A percentile compares a stretch with the other conserved stretches of the same genome.
Evolutionary conservation across 305 asterid genomes (phyloP).

Genomic region (Solanum chacoense): DNA sequence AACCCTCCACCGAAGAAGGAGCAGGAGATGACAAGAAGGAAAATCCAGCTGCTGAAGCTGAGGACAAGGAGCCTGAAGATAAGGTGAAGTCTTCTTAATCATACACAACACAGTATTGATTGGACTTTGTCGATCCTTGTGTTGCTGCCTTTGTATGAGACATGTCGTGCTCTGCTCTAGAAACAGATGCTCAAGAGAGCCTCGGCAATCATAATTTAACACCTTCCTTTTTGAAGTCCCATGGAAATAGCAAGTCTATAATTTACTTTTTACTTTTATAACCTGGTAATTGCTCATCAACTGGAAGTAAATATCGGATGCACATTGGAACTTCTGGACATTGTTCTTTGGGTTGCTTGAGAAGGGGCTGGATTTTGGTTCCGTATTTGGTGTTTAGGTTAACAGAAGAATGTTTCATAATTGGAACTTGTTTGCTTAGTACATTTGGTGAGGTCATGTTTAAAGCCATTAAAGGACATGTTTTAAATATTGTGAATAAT

Average conservation of each 20-base stretch:
- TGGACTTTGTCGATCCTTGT: neutral
- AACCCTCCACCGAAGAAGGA: slow-evolving; percentile 39
- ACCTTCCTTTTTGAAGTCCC: neutral
- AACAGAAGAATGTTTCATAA: neutral
- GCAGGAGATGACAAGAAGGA: slow-evolving; percentile 48
- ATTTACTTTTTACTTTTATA: neutral
- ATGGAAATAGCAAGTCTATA: neutral
- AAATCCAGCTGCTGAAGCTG: slow-evolving; percentile 40
- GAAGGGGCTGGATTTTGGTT: neutral
- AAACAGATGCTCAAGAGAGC: neutral
- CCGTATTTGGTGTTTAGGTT: neutral
- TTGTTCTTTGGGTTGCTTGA: neutral
- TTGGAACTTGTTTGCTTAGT: neutral
- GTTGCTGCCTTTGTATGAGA: neutral
- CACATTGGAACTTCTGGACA: neutral
- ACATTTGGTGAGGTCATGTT: neutral
- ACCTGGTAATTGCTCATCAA: neutral
- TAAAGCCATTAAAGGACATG: neutral
- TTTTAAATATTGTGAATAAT: neutral
- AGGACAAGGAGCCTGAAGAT: slow-evolving; percentile 66
- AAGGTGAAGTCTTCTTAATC: slow-evolving; percentile 32
- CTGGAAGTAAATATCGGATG: neutral
- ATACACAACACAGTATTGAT: neutral
- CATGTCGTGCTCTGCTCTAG: neutral
- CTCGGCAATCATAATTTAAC: neutral